Base-by-base conservation (phyloP, 1,284 basidiomycete species). In the Ustilago crameri region DNA sequence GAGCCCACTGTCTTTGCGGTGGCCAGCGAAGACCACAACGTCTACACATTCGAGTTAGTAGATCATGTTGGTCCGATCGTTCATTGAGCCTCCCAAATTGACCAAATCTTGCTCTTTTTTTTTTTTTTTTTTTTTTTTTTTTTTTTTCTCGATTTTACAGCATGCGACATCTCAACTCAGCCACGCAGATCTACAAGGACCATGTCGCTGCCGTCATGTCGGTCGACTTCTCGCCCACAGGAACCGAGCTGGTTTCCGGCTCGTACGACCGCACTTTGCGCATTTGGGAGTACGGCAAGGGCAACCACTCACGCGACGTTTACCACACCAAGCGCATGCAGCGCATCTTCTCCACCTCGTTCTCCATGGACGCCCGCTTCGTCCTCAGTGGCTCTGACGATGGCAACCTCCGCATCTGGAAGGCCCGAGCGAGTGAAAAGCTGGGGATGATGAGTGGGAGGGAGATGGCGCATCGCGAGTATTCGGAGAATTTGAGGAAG, bases 291-390 rank as follows among this genome's bases (percentile, higher is more conserved):
- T 90, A 93, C 71, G 92, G 92, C 30, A 88, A 88, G 45, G 95
- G 94, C 3, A 89, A 89, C 32, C 79, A 80, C 57, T 87, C 88
- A 3, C 90, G 92, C 20, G 95, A 98, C 82, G 90, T 95, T 5
- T 99, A 98, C 83, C 95, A 98, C 85, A 95, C 93, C 23, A 98
- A 98, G 85, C 91, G 96, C 41, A 99, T 99, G 96, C 95, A 98
- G 84, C 89, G 94, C 91, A 93, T 79, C 69, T 81, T 79, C 47
- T 54, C 66, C 30, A 58, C 70, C 10, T 30, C 84, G 3, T 98
- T 91, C 85, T 93, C 93, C 0, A 89, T 90, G 20, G 96, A 98
- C 69, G 90, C 95, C 18, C 90, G 94, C 37, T 98, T 95, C 85
- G 90, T 98, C 26, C 85, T 98, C 8, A 90, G 91, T 3, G 96